Conservation (phyloP, 768 basidiomycete species). For the Artomyces pyxidatus region DNA sequence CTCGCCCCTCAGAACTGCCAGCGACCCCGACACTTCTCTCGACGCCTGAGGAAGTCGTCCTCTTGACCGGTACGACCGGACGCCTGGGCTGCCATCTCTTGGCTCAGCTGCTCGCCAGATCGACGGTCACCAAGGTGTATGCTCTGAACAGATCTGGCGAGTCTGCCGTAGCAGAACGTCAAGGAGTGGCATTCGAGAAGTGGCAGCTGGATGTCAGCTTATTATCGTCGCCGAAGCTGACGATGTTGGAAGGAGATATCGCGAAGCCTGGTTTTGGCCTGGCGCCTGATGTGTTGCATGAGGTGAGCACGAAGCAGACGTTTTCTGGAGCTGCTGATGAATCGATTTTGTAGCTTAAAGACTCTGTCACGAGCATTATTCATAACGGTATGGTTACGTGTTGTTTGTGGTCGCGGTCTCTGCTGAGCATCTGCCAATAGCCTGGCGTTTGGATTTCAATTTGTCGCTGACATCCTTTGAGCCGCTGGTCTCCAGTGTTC, state of each 20-base stretch:
- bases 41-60: background rate
- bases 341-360: background rate
- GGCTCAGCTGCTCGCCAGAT: background rate
- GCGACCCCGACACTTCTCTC: background rate
- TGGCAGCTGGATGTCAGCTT: background rate
- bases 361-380: background rate
- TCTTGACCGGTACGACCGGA: constrained; percentile 1
- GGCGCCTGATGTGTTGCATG: background rate
- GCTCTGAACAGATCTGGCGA: background rate
- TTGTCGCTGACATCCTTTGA: no score
- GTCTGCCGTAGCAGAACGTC: background rate
- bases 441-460: no score
- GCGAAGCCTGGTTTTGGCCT: background rate
- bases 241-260: background rate
- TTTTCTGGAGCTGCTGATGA: background rate
- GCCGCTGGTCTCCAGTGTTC: no score
- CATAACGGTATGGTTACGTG: background rate
- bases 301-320: background rate
- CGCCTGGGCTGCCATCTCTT: background rate
- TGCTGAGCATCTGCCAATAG: no score
- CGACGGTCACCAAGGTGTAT: background rate
- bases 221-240: background rate
- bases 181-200: background rate
- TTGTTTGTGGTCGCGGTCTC: background rate
- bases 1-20: background rate